A percentile compares a stretch with the other conserved stretches of the same genome.
Conservation (phyloP, 176 grass and related monocot species). For the Oryza punctata region DNA sequence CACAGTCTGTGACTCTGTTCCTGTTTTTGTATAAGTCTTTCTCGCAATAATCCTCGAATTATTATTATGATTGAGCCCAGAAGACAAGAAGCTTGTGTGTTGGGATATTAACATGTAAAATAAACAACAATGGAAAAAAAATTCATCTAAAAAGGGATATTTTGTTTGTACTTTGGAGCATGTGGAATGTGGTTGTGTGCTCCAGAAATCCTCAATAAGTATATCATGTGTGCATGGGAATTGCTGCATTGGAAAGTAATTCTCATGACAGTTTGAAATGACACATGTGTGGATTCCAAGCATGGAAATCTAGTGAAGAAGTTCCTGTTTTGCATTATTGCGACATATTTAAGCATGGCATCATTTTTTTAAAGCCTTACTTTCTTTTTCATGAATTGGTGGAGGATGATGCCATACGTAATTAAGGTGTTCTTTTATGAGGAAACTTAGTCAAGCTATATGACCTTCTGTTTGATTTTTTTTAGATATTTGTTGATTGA, state of each 20-base stretch:
- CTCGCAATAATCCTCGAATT: conserved; percentile 10
- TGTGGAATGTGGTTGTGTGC: not conserved
- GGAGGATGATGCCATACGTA: not conserved
- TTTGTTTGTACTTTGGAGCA: not conserved
- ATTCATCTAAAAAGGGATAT: not conserved
- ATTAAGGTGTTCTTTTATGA: conserved; percentile 16
- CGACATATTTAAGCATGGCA: not conserved
- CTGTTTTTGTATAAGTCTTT: not conserved
- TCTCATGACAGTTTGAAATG: conserved; percentile 1
- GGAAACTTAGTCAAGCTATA: conserved; percentile 1
- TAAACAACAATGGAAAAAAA: not conserved
- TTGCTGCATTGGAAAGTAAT: not conserved
- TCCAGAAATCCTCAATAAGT: conserved; percentile 15
- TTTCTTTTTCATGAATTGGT: not conserved
- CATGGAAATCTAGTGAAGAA: conserved; percentile 11
- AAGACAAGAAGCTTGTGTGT: conserved; percentile 16
- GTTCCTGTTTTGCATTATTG: not conserved
- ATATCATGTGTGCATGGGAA: not conserved
- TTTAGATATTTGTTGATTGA: not conserved
- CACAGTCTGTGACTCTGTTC: not conserved
- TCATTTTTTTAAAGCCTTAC: not conserved
- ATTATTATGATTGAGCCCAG: not conserved
- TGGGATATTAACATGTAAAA: conserved; percentile 17
- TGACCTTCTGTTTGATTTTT: conserved; percentile 19
- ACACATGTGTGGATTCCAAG: not conserved